These are phyloP conservation scores for Leptographium flavum DNA, from an alignment of 2,329 filamentous ascomycete species.

Conservation along the genomic window DNA sequence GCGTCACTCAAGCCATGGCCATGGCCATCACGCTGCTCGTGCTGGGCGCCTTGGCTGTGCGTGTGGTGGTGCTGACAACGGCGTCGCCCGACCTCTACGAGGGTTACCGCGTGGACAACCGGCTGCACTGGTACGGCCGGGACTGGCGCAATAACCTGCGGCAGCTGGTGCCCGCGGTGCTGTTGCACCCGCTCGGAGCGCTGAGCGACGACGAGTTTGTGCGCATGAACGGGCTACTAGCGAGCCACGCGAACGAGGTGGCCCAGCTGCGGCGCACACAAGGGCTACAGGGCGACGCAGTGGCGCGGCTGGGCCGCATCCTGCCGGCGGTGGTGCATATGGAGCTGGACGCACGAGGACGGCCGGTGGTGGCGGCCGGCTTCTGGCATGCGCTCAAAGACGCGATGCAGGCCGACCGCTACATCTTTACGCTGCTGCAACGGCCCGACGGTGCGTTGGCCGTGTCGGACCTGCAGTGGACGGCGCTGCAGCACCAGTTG, in stretches of 20 bases:
- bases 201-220: conserved; percentile 13
- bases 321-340: conserved; percentile 46
- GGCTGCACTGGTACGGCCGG: conserved; percentile 12
- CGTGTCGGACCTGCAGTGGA: conserved; percentile 32
- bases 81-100: conserved; percentile 10
- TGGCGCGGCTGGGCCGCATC: conserved; percentile 29
- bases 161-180: conserved; percentile 12
- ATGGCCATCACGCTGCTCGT: conserved; percentile 8
- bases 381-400: conserved; percentile 53
- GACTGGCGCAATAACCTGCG: conserved; percentile 13
- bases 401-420: conserved; percentile 33
- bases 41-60: conserved; percentile 6
- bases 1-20: neutral
- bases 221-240: conserved; percentile 13
- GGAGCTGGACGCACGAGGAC: conserved; percentile 34
- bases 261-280: conserved; percentile 16
- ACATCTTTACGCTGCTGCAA: conserved; percentile 31
- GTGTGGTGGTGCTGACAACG: conserved; percentile 10
- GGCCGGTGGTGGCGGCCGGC: conserved; percentile 37
- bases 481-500: conserved; percentile 27
- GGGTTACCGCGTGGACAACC: conserved; percentile 11
- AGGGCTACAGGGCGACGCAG: conserved; percentile 21
- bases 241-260: conserved; percentile 13
- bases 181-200: conserved; percentile 11
- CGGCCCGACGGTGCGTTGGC: conserved; percentile 21